These are phyloP conservation scores for Chlorociboria aeruginascens DNA, from an alignment of 495 filamentous ascomycete species.

Conservation along the genomic window DNA sequence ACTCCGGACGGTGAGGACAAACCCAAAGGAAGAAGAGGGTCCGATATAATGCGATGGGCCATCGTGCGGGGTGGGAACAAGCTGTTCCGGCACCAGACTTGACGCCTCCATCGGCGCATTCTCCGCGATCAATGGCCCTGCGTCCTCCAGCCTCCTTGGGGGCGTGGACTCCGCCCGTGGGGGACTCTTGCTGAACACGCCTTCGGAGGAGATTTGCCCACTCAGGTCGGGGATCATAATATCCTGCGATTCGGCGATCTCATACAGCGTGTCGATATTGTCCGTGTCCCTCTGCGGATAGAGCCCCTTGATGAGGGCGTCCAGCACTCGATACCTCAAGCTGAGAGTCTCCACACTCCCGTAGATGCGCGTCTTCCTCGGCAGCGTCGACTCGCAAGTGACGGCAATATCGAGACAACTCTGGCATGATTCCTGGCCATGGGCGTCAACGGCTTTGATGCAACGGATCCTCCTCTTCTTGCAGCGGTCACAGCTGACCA, in stretches of 20 bases:
- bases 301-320: conserved; percentile 32
- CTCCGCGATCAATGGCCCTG: conserved; percentile 1
- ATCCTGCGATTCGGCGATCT: conserved; percentile 15
- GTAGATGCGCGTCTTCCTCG: conserved; percentile 35
- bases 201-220: conserved; percentile 12
- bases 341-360: conserved; percentile 39
- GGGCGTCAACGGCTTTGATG: conserved; percentile 18
- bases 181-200: conserved; percentile 10
- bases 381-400: conserved; percentile 32
- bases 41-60: conserved; percentile 21
- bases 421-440: conserved; percentile 24
- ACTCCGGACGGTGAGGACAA: conserved; percentile 16
- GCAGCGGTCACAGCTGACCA: conserved; percentile 27
- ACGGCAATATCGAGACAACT: conserved; percentile 29
- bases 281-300: conserved; percentile 32
- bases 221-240: conserved; percentile 12
- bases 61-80: conserved; percentile 13
- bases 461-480: conserved; percentile 29
- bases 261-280: conserved; percentile 15
- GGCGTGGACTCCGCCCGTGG: not conserved
- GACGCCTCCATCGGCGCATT: conserved; percentile 1
- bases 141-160: not conserved
- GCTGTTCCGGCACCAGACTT: conserved; percentile 12
- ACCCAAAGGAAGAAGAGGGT: conserved; percentile 19
- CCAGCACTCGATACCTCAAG: conserved; percentile 30